Evolutionary conservation across 2,329 filamentous ascomycete genomes (phyloP).

Genomic region (Rugonectria rugulosa): DNA sequence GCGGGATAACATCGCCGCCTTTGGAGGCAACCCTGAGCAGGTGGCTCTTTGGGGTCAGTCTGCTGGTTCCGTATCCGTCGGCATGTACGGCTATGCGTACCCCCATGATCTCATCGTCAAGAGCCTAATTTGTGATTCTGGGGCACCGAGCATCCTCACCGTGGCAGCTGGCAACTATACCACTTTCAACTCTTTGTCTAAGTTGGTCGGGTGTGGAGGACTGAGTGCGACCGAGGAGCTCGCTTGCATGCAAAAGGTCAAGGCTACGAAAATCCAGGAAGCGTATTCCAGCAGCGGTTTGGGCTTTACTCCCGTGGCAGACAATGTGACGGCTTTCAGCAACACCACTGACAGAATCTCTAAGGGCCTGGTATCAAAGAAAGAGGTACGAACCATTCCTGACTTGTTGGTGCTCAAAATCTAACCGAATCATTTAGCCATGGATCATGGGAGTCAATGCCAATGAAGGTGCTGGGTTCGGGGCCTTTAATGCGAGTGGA

Average conservation of each 20-base stretch:
- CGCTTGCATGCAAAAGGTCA: constrained; percentile 8
- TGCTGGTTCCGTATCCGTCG: constrained; percentile 44
- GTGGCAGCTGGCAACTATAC: constrained; percentile 9
- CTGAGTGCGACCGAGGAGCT: constrained; percentile 5
- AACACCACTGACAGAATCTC: constrained; percentile 25
- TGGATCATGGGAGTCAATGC: constrained; percentile 27
- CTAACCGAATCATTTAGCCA: constrained; percentile 4
- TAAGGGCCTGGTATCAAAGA: constrained; percentile 22
- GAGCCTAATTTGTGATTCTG: constrained; percentile 54
- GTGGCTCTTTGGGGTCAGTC: constrained; percentile 40
- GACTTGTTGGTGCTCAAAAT: background rate
- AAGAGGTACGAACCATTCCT: constrained; percentile 4
- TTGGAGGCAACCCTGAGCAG: constrained; percentile 34
- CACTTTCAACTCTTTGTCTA: constrained; percentile 15
- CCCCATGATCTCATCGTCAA: constrained; percentile 54
- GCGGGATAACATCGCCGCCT: constrained; percentile 36
- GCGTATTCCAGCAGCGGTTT: constrained; percentile 16
- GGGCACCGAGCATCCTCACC: constrained; percentile 17
- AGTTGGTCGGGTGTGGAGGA: constrained; percentile 9
- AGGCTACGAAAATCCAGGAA: constrained; percentile 6
- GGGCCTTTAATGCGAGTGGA: constrained; percentile 17
- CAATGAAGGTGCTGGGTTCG: constrained; percentile 25
- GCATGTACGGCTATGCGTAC: constrained; percentile 57
- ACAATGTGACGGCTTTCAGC: constrained; percentile 21
- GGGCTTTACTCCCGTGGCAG: constrained; percentile 20